These are phyloP conservation scores for Oryza longistaminata DNA, from an alignment of 176 grass and related monocot species.

Conservation along the genomic window DNA sequence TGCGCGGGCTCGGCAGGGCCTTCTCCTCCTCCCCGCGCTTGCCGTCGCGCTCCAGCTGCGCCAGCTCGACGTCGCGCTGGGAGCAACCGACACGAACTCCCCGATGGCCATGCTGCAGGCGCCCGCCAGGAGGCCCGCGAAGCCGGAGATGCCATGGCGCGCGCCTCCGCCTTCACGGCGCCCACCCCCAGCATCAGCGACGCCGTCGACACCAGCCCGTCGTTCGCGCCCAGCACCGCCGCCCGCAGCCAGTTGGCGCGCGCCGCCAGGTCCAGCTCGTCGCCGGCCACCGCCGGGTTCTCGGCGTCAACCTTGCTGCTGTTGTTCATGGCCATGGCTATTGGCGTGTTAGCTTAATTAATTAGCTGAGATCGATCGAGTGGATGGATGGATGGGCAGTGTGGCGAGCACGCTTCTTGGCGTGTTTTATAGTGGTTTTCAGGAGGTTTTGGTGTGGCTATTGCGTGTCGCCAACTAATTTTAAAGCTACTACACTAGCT, in stretches of 20 bases:
- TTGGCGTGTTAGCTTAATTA: no score
- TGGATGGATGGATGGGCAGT: not conserved
- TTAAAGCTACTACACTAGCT: not conserved
- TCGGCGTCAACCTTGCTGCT: constrained; percentile 34
- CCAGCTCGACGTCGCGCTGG: constrained; percentile 68
- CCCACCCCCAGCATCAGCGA: constrained; percentile 81
- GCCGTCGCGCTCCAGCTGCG: constrained; percentile 46
- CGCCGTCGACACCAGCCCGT: constrained; percentile 68
- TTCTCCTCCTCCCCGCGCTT: constrained; percentile 26
- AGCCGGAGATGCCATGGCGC: constrained; percentile 62
- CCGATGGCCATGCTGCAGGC: constrained; percentile 83
- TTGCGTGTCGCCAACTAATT: constrained; percentile 14
- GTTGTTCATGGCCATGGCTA: constrained; percentile 32
- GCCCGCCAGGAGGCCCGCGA: constrained; percentile 71
- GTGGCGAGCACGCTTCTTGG: constrained; percentile 56
- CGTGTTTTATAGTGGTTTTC: constrained; percentile 44
- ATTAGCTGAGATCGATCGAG: not conserved
- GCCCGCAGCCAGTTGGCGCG: not conserved
- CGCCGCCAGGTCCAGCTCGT: not conserved
- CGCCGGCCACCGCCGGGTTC: not conserved
- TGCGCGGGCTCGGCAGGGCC: constrained; percentile 46
- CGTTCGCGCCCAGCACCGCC: constrained; percentile 62
- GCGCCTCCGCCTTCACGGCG: constrained; percentile 53
- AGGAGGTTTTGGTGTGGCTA: not conserved
- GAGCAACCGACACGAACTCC: constrained; percentile 85